Percentiles rank a stretch among this genome's conserved stretches.
Conservation (phyloP, 179 eudicot species). For the Beta macrorhiza region DNA sequence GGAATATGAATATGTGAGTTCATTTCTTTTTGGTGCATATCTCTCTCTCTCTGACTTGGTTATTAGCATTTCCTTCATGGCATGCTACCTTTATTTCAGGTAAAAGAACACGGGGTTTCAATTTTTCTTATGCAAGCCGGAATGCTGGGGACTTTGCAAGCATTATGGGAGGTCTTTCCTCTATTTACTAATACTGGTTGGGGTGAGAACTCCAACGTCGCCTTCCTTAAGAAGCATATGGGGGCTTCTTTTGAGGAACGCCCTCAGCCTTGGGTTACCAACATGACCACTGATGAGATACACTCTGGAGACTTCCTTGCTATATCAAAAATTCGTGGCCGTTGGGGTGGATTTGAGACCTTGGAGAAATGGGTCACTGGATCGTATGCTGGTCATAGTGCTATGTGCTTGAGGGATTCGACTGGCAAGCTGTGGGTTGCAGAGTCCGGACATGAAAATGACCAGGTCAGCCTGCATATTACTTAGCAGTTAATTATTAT, state of each 20-base stretch:
- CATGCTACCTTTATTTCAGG: constrained; percentile 44
- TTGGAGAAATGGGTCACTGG: constrained; percentile 98
- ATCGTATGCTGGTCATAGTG: constrained; percentile 94
- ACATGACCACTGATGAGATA: constrained; percentile 69
- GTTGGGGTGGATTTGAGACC: constrained; percentile 99
- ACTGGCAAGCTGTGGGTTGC: constrained; percentile 98
- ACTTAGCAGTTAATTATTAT: neutral
- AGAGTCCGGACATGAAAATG: constrained; percentile 96
- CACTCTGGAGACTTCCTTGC: constrained; percentile 96
- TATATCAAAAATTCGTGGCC: constrained; percentile 90
- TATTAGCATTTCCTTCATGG: constrained; percentile 9
- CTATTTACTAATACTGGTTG: constrained; percentile 79
- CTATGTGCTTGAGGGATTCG: constrained; percentile 88
- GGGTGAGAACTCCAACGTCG: constrained; percentile 87
- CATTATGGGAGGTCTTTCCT: constrained; percentile 92
- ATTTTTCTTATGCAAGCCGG: constrained; percentile 98
- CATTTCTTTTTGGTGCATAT: no score
- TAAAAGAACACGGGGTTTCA: constrained; percentile 71
- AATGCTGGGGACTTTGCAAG: constrained; percentile 86
- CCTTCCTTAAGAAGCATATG: constrained; percentile 85
- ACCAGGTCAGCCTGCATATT: constrained; percentile 49
- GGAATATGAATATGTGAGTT: constrained; percentile 89
- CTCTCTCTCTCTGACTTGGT: constrained; percentile 6
- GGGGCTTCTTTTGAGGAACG: constrained; percentile 78
- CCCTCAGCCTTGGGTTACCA: constrained; percentile 90